A percentile compares a stretch with the other conserved stretches of the same genome.
Evolutionary conservation across 192 early-diverging fungal species (phyloP).

Genomic region (Coemansia sp.): DNA sequence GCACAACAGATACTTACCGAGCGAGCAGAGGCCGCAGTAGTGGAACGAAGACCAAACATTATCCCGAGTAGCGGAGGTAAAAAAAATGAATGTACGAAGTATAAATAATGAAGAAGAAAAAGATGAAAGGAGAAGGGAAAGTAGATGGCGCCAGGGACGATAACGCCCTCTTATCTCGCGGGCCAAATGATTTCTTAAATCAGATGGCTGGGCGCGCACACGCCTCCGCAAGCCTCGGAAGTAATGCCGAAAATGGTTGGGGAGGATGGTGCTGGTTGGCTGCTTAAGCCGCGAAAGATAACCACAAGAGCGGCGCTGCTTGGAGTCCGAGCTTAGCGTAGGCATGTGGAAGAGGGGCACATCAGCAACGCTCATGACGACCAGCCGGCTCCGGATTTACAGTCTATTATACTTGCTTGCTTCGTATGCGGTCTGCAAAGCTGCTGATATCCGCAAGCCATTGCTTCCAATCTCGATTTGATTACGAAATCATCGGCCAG

Average conservation of each 20-base stretch:
- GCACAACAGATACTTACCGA: slow-evolving; percentile 40
- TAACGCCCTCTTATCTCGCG: slow-evolving; percentile 1
- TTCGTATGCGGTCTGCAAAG: not conserved
- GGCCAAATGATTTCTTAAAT: not conserved
- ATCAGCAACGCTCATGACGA: not conserved
- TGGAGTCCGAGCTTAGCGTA: not conserved
- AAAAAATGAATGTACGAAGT: not conserved
- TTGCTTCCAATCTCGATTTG: not conserved
- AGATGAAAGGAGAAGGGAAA: not conserved
- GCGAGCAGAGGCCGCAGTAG: slow-evolving; percentile 42
- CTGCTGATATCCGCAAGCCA: not conserved
- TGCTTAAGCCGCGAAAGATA: slow-evolving; percentile 1
- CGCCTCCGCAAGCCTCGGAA: slow-evolving; percentile 6
- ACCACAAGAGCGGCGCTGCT: not conserved
- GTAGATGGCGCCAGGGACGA: not conserved
- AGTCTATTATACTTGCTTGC: too few species aligned
- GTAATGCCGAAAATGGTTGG: slow-evolving; percentile 4
- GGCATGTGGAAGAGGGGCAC: slow-evolving; percentile 3
- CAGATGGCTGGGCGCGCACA: not conserved
- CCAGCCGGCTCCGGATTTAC: not conserved
- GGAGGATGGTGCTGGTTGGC: slow-evolving; percentile 3
- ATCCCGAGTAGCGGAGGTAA: not conserved
- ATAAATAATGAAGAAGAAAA: slow-evolving; percentile 3
- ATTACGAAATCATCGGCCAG: not conserved
- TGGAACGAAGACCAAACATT: slow-evolving; percentile 55